These are phyloP conservation scores for Candida tallmaniae DNA, from an alignment of 805 yeast species.

Conservation along the genomic window DNA sequence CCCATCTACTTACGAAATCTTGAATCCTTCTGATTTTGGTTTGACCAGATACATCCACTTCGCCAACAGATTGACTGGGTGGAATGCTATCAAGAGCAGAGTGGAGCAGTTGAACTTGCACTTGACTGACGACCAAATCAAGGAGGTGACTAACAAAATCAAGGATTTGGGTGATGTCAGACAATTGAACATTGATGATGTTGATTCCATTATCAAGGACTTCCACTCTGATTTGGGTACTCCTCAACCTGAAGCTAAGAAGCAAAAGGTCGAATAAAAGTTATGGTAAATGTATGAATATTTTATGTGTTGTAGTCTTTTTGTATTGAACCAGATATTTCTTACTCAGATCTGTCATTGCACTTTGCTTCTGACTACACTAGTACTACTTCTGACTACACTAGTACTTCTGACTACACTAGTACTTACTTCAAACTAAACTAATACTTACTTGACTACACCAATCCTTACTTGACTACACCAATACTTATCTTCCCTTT, in stretches of 20 bases:
- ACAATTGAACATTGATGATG: slow-evolving; percentile 92
- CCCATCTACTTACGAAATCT: slow-evolving; percentile 97
- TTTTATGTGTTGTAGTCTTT: too few relatives aligned
- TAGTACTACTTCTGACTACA: too few relatives aligned
- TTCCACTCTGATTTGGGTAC: slow-evolving; percentile 47
- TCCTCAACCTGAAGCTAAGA: slow-evolving; percentile 34
- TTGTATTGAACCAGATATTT: too few relatives aligned
- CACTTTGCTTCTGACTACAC: too few relatives aligned
- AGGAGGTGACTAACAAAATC: slow-evolving; percentile 91
- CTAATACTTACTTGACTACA: too few relatives aligned
- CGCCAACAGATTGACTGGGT: slow-evolving; percentile 96
- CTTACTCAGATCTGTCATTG: too few relatives aligned
- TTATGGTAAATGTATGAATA: too few relatives aligned
- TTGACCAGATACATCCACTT: slow-evolving; percentile 94
- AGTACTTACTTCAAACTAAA: too few relatives aligned
- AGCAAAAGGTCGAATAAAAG: slow-evolving; percentile 13
- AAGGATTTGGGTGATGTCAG: slow-evolving; percentile 93
- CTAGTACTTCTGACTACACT: too few relatives aligned
- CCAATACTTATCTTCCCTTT: too few relatives aligned
- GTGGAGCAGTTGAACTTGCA: slow-evolving; percentile 93
- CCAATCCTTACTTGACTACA: too few relatives aligned
- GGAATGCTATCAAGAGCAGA: slow-evolving; percentile 98
- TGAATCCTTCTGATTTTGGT: slow-evolving; percentile 94
- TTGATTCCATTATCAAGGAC: slow-evolving; percentile 92
- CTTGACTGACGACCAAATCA: slow-evolving; percentile 87